Evolutionary conservation across 2,329 filamentous ascomycete genomes (phyloP).

Genomic region (Zelopaecilomyces penicillatus): DNA sequence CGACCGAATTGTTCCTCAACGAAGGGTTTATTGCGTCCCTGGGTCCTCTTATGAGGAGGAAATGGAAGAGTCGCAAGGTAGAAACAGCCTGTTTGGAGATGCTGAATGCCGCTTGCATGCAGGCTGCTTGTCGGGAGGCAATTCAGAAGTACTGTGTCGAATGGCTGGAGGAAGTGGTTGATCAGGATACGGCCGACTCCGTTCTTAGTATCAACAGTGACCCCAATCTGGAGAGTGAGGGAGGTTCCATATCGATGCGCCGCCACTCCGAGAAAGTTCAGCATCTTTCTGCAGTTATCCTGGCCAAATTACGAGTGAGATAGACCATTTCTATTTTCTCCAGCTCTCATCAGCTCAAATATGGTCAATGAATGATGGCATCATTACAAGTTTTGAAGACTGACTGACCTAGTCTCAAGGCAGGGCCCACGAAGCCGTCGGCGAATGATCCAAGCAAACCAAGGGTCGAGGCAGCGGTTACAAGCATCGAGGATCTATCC

Average conservation of each 20-base stretch:
- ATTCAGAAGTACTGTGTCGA: slow-evolving; percentile 76
- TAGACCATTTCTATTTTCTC: not conserved
- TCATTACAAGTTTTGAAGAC: slow-evolving; percentile 22
- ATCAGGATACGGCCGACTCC: slow-evolving; percentile 55
- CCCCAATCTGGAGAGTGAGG: slow-evolving; percentile 49
- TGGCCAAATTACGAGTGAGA: slow-evolving; percentile 61
- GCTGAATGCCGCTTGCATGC: slow-evolving; percentile 85
- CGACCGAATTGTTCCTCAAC: slow-evolving; percentile 72
- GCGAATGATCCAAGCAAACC: slow-evolving; percentile 31
- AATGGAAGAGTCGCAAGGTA: slow-evolving; percentile 76
- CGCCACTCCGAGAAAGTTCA: slow-evolving; percentile 54
- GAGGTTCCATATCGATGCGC: slow-evolving; percentile 51
- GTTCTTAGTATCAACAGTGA: slow-evolving; percentile 42
- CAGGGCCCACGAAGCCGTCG: slow-evolving; percentile 38
- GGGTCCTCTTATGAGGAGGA: slow-evolving; percentile 66
- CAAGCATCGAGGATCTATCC: slow-evolving; percentile 58
- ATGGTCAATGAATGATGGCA: not conserved
- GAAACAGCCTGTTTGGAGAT: slow-evolving; percentile 83
- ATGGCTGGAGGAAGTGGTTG: slow-evolving; percentile 80
- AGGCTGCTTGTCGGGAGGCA: slow-evolving; percentile 70
- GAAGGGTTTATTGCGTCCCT: slow-evolving; percentile 78
- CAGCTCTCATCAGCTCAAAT: not conserved
- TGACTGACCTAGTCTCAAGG: slow-evolving; percentile 47
- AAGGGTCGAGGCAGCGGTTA: slow-evolving; percentile 44
- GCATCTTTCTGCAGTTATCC: slow-evolving; percentile 62